A percentile compares a stretch with the other conserved stretches of the same genome.
These are phyloP conservation scores for Trichopus zeylanicus DNA, from an alignment of 116 monocot genomes.

Conservation along the genomic window DNA sequence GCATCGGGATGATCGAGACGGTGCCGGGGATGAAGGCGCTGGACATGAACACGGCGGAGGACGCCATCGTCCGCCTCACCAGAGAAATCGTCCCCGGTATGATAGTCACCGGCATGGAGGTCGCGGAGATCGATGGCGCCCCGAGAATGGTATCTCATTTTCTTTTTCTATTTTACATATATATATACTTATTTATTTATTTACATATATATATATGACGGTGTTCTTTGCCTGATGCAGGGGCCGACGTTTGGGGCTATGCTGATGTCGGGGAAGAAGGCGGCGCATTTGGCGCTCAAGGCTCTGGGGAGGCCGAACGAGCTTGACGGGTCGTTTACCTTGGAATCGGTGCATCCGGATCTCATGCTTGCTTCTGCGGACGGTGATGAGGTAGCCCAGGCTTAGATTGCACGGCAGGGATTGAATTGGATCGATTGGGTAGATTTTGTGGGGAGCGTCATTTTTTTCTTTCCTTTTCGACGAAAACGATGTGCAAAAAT, in stretches of 20 bases:
- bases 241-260: slow-evolving; percentile 97
- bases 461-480: too few species aligned
- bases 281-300: slow-evolving; percentile 83
- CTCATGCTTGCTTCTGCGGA: slow-evolving; percentile 56
- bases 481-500: too few species aligned
- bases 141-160: slow-evolving; percentile 55
- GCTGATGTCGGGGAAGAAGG: slow-evolving; percentile 98
- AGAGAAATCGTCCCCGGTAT: slow-evolving; percentile 91
- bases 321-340: slow-evolving; percentile 27
- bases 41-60: slow-evolving; percentile 96
- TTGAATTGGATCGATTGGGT: not conserved
- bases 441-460: too few species aligned
- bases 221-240: slow-evolving; percentile 18
- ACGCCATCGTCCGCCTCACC: slow-evolving; percentile 78
- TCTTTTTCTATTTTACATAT: not conserved
- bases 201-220: not conserved
- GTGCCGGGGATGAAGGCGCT: slow-evolving; percentile 95
- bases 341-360: slow-evolving; percentile 38
- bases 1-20: slow-evolving; percentile 71
- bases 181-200: not conserved
- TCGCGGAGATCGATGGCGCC: slow-evolving; percentile 90
- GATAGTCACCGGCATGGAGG: slow-evolving; percentile 98
- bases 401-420: slow-evolving; percentile 15
- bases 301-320: slow-evolving; percentile 75
- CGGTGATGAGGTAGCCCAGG: slow-evolving; percentile 49